phyloP scores from a whole-genome alignment of 2,329 filamentous ascomycete species.

The Arthrobotrys entomopaga region DNA sequence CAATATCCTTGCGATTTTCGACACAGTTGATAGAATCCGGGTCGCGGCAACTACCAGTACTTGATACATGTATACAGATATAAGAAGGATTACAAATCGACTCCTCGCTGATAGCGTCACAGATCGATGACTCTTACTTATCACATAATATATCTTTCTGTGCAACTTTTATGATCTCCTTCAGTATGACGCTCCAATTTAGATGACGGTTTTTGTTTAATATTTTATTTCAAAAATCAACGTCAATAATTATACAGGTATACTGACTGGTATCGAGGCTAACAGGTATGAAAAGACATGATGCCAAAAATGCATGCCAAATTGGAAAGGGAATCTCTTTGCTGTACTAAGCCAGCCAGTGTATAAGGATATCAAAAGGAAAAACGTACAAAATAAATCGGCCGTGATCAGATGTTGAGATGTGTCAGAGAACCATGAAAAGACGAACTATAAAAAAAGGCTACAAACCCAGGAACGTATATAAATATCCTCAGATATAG shows the following conservation, averaged over 20 bases:
- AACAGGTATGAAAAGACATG: constrained; percentile 5
- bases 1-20: not conserved
- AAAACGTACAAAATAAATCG: constrained; percentile 10
- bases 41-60: too few species aligned
- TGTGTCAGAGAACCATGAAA: constrained; percentile 22
- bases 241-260: constrained; percentile 21
- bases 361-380: constrained; percentile 47
- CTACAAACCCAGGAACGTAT: not conserved
- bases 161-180: too few species aligned
- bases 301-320: constrained; percentile 1
- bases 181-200: too few species aligned
- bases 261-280: too few species aligned
- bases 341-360: constrained; percentile 24
- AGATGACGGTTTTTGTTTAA: too few species aligned
- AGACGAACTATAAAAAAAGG: constrained; percentile 8
- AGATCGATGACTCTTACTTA: too few species aligned
- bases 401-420: constrained; percentile 43
- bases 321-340: not conserved
- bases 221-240: constrained; percentile 2
- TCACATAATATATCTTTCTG: too few species aligned
- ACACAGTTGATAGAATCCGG: too few species aligned
- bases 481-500: too few species aligned
- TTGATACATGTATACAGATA: too few species aligned
- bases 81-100: too few species aligned
- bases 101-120: too few species aligned